Percentiles rank a stretch among this genome's conserved stretches.
Evolutionary conservation across 2,329 filamentous ascomycete species (phyloP).

Genomic region (Xylariales sp.): DNA sequence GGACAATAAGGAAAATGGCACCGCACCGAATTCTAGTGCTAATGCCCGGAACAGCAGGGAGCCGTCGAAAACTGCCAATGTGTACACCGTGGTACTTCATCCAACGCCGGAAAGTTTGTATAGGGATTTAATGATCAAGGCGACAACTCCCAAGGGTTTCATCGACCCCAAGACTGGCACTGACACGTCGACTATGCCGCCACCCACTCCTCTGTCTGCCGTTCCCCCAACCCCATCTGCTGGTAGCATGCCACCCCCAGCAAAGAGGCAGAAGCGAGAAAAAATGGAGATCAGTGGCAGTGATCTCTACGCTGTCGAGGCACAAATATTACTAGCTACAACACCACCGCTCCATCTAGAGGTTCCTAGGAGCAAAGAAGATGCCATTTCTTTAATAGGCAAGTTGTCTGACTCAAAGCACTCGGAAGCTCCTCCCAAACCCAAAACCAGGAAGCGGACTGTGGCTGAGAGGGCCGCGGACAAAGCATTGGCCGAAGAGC

Average conservation of each 20-base stretch:
- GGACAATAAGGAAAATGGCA: conserved; percentile 70
- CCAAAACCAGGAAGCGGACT: conserved; percentile 91
- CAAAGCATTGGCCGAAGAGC: conserved; percentile 87
- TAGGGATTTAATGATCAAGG: conserved; percentile 80
- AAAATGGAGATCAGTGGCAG: conserved; percentile 80
- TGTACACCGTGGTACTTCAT: conserved; percentile 84
- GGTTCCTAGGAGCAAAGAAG: conserved; percentile 74
- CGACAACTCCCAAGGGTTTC: conserved; percentile 71
- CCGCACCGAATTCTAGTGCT: conserved; percentile 60
- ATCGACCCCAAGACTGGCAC: conserved; percentile 51
- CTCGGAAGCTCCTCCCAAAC: conserved; percentile 78
- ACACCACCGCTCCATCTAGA: conserved; percentile 81
- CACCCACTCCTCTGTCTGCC: conserved; percentile 73
- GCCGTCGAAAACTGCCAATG: conserved; percentile 69
- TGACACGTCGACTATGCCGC: conserved; percentile 63
- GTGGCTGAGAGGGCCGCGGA: conserved; percentile 95
- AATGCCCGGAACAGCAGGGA: conserved; percentile 59
- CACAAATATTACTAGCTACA: conserved; percentile 78
- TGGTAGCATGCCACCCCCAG: conserved; percentile 67
- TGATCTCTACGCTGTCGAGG: conserved; percentile 80
- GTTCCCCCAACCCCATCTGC: conserved; percentile 72
- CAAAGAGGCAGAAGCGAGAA: conserved; percentile 76
- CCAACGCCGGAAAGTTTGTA: conserved; percentile 82
- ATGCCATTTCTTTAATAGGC: conserved; percentile 78
- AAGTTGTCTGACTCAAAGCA: conserved; percentile 81